Evolutionary conservation across 164 flowering plant species (phyloP), one percentile per base, ranked within the genome.

Genomic region (Liriodendron chinense): DNA sequence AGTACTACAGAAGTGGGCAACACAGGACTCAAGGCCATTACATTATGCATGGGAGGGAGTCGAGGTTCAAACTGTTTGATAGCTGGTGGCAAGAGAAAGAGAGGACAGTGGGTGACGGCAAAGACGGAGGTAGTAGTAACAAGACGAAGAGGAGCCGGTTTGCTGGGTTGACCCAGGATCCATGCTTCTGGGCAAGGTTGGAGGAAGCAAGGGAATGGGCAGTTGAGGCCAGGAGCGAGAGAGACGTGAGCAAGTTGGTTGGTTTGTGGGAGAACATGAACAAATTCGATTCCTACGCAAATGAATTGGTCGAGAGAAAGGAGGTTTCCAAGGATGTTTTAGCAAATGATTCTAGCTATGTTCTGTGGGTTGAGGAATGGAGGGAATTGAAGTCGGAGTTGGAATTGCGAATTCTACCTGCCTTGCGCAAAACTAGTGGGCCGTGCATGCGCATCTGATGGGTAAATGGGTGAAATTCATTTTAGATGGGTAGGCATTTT

Each of bases 131-230:
- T 12, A 16, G 59, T 16, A 24, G 57, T 59, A 78, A 80, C 16
- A 77, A 75, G 57, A 81, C 24, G 0, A 56, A 50, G 71, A 86
- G 97, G 78, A 90, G 79, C 81, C 83, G 68, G 68, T 86, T 77
- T 66, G 97, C 97, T 1, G 81, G 92, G 25, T 74, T 83, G 78
- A 93, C 97, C 6, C 95, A 91, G 76, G 97, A 93, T 75, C 78
- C 97, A 2, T 89, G 91, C 81, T 93, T 93, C 70, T 93, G 97
- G 97, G 97, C 96, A 0, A 83, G 76, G 76, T 82, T 93, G 65
- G 97, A 93, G 82, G 96, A 89, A 72, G 95, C 95, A 6, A 70
- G 49, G 62, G 72, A 53, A 34, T 70, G 72, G 61, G 72, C 62
- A 34, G 63, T 13, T 1, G 47, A 2, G 43, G 72, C 72, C 4